Evolutionary conservation across 495 filamentous ascomycete species (phyloP).

Genomic region (Talaromyces thailandensis): DNA sequence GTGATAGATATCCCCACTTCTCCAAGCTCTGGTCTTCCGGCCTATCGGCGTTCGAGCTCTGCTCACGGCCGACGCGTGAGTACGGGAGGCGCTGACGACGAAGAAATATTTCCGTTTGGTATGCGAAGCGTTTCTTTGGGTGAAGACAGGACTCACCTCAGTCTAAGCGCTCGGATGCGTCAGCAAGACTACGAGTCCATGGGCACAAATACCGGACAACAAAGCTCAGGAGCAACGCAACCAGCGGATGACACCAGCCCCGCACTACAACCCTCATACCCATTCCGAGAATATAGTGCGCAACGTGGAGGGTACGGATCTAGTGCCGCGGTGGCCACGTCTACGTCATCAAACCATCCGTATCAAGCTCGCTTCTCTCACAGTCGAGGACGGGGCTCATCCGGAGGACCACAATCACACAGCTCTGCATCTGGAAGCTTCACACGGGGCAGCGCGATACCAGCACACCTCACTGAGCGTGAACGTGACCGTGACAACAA

Average conservation of each 20-base stretch:
- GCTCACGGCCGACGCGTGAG: conserved; percentile 54
- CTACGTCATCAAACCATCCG: conserved; percentile 24
- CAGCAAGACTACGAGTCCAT: conserved; percentile 29
- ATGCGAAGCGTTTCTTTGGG: conserved; percentile 73
- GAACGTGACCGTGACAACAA: conserved; percentile 41
- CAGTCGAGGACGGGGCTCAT: conserved; percentile 32
- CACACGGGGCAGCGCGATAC: conserved; percentile 26
- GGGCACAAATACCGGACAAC: conserved; percentile 16
- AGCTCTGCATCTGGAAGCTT: conserved; percentile 37
- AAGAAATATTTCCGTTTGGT: conserved; percentile 51
- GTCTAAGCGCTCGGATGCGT: conserved; percentile 46
- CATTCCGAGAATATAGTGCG: conserved; percentile 24
- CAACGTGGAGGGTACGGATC: conserved; percentile 31
- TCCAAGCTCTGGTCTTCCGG: conserved; percentile 51
- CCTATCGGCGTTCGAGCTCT: conserved; percentile 64
- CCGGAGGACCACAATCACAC: conserved; percentile 30
- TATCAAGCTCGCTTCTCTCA: conserved; percentile 34
- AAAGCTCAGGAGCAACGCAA: conserved; percentile 18
- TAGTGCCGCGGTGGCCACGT: conserved; percentile 22
- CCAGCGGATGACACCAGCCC: conserved; percentile 28
- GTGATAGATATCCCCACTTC: conserved; percentile 82
- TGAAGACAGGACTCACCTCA: conserved; percentile 53
- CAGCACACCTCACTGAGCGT: conserved; percentile 26
- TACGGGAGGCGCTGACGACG: conserved; percentile 47
- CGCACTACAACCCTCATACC: conserved; percentile 30